These are phyloP conservation scores for Kluyveromyces marxianus DNA, from an alignment of 1,139 yeast genomes.

Conservation along the genomic window DNA sequence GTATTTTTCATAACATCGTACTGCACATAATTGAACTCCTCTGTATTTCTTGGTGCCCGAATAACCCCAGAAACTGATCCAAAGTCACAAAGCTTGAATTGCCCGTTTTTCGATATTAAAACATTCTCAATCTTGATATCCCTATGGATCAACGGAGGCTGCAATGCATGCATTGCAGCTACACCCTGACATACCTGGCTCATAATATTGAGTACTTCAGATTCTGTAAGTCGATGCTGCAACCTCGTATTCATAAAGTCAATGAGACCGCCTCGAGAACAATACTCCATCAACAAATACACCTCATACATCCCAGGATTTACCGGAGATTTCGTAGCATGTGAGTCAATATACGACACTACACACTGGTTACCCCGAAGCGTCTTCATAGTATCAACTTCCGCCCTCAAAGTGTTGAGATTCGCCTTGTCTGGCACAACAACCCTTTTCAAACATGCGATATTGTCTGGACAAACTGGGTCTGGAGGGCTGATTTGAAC, in stretches of 20 bases:
- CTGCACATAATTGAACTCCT: slow-evolving; percentile 51
- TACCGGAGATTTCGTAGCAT: slow-evolving; percentile 55
- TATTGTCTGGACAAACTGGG: slow-evolving; percentile 27
- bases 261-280: slow-evolving; percentile 62
- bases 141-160: slow-evolving; percentile 54
- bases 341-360: slow-evolving; percentile 67
- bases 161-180: slow-evolving; percentile 61
- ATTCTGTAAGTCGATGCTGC: slow-evolving; percentile 53
- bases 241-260: slow-evolving; percentile 69
- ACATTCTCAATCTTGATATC: slow-evolving; percentile 79
- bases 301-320: slow-evolving; percentile 56
- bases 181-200: slow-evolving; percentile 59
- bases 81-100: slow-evolving; percentile 68
- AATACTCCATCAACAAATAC: slow-evolving; percentile 67
- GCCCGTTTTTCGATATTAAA: slow-evolving; percentile 46
- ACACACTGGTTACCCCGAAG: slow-evolving; percentile 49
- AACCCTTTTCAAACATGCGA: slow-evolving; percentile 68
- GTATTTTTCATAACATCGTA: slow-evolving; percentile 69
- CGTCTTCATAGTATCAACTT: slow-evolving; percentile 70
- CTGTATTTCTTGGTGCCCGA: slow-evolving; percentile 57
- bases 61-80: slow-evolving; percentile 62
- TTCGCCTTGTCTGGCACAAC: slow-evolving; percentile 66
- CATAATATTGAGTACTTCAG: slow-evolving; percentile 60
- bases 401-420: slow-evolving; percentile 56
- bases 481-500: slow-evolving; percentile 42